phyloP scores from a whole-genome alignment of 352 stramenopile species.

The Globisporangium cystogenes region DNA sequence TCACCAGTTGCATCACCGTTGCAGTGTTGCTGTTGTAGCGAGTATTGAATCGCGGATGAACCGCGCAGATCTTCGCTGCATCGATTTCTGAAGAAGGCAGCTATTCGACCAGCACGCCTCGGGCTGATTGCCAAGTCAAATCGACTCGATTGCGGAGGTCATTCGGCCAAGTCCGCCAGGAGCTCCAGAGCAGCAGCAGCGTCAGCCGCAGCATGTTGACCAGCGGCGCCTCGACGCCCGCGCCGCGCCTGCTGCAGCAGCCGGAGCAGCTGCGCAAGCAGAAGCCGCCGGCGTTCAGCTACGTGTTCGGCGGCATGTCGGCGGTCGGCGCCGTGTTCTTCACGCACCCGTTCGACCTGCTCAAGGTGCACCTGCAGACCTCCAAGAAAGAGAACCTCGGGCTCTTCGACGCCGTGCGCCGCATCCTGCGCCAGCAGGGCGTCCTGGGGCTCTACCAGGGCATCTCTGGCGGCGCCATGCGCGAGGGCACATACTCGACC shows the following conservation, averaged over 20 bases:
- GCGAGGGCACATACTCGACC: constrained; percentile 81
- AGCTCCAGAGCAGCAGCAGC: too few relatives aligned
- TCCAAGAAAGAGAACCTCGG: constrained; percentile 67
- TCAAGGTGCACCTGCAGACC: constrained; percentile 82
- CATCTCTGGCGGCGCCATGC: constrained; percentile 73
- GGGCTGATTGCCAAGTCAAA: too few relatives aligned
- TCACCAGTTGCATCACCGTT: too few relatives aligned
- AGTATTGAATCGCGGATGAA: too few relatives aligned
- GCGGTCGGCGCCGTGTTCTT: constrained; percentile 83
- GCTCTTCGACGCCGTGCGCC: constrained; percentile 37
- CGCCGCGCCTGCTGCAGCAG: neutral
- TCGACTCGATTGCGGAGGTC: too few relatives aligned
- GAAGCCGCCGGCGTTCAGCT: constrained; percentile 52
- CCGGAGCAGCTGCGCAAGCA: constrained; percentile 3
- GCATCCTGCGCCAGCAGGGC: constrained; percentile 61
- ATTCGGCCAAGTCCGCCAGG: too few relatives aligned
- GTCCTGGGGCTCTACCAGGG: constrained; percentile 71
- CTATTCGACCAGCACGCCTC: too few relatives aligned
- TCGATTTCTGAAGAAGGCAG: too few relatives aligned
- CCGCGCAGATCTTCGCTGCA: too few relatives aligned
- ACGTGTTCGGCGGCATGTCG: constrained; percentile 67
- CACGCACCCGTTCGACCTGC: constrained; percentile 79
- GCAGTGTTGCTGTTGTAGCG: too few relatives aligned
- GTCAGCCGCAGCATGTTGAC: neutral
- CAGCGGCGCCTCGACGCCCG: neutral